A percentile compares a stretch with the other conserved stretches of the same genome.
Conservation (phyloP, 306 rosid genomes). For the Abrus precatorius region DNA sequence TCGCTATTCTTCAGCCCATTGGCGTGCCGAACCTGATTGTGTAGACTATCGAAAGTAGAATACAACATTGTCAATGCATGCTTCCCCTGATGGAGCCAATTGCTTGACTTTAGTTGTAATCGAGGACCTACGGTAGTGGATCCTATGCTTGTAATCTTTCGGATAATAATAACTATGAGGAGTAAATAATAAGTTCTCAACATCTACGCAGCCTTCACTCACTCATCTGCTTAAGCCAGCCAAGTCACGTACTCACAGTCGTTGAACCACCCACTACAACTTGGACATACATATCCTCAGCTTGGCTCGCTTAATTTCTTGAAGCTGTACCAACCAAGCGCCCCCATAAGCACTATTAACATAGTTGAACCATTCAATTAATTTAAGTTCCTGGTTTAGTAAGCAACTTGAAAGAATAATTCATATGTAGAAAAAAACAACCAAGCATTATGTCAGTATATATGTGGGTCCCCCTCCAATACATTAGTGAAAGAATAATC, state of each 20-base stretch:
- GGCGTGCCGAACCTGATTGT: conserved; percentile 6
- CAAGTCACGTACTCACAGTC: not conserved
- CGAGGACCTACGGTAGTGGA: conserved; percentile 38
- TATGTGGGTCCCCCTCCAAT: conserved; percentile 48
- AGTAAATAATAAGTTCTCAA: conserved; percentile 17
- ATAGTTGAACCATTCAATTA: conserved; percentile 30
- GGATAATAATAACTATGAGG: not conserved
- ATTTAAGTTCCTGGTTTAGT: conserved; percentile 27
- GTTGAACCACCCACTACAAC: conserved; percentile 41
- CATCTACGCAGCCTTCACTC: not conserved
- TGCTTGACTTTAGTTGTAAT: conserved; percentile 45
- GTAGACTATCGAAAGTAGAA: not conserved
- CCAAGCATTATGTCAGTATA: conserved; percentile 34
- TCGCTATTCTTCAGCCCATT: not conserved
- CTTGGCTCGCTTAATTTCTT: not conserved
- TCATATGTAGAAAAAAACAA: conserved; percentile 42
- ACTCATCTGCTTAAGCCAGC: conserved; percentile 17
- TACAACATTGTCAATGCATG: conserved; percentile 3
- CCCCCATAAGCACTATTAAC: not conserved
- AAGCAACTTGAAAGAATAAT: conserved; percentile 58
- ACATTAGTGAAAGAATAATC: conserved; percentile 44
- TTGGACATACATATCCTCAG: conserved; percentile 7
- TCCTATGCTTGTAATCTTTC: conserved; percentile 33
- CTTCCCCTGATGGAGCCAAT: conserved; percentile 34
- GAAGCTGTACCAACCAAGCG: conserved; percentile 24